Conservation (phyloP, 768 basidiomycete species). For the Lactifluus volemus region DNA sequence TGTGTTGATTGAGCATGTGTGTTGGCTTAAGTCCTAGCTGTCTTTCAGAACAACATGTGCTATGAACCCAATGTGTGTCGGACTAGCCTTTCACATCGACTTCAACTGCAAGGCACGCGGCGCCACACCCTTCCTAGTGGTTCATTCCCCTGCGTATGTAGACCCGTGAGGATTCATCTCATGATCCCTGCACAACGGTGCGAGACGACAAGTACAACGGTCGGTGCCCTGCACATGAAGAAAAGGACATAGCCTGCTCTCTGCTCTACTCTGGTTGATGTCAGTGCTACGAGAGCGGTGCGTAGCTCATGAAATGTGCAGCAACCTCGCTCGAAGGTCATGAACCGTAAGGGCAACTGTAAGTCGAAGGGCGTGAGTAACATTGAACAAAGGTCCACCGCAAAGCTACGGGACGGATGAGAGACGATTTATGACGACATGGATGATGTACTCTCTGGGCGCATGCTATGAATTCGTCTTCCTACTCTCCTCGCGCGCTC, state of each 20-base stretch:
- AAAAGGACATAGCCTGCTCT: too few relatives aligned
- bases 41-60: neutral
- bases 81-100: too few relatives aligned
- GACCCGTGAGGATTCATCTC: too few relatives aligned
- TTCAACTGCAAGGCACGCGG: too few relatives aligned
- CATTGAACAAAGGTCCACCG: neutral
- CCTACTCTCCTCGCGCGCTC: slow-evolving; percentile 26
- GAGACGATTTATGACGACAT: neutral
- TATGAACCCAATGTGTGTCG: too few relatives aligned
- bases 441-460: neutral
- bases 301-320: too few relatives aligned
- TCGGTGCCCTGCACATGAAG: neutral
- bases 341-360: neutral
- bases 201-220: neutral
- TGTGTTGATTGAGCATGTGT: neutral
- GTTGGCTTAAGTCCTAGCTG: neutral
- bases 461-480: neutral
- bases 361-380: neutral
- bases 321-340: too few relatives aligned
- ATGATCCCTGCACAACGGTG: neutral
- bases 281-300: too few relatives aligned
- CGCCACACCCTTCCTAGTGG: too few relatives aligned
- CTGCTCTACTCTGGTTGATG: too few relatives aligned
- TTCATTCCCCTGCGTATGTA: too few relatives aligned
- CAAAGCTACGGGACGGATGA: neutral